Base-by-base conservation (phyloP, 2,329 filamentous ascomycete species). In the Colletotrichum euphorbiae region DNA sequence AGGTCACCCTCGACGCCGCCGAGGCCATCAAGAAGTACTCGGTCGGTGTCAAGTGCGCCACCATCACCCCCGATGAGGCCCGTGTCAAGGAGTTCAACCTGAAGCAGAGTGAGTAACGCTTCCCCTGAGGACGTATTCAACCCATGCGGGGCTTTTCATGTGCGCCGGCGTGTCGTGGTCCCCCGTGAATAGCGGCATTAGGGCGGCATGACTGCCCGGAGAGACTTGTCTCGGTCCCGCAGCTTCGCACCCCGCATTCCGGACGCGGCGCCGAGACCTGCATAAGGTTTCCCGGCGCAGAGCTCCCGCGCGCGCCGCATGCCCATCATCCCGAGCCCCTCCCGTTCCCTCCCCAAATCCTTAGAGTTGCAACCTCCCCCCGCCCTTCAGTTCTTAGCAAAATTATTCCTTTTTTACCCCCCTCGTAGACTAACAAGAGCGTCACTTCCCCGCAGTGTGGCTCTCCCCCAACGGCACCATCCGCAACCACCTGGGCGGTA, bases 11-110 rank as follows among this genome's bases (percentile, higher is more conserved):
- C 74, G 96, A 98, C 78, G 93, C 95, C 62, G 96, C 96, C 63
- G 93, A 97, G 84, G 96, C 96, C 48, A 98, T 98, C 85, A 94
- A 97, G 89, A 97, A 98, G 87, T 98, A 98, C 87, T 93, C 91
- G 69, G 96, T 99, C 62, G 96, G 95, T 81, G 93, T 99, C 85
- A 99, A 99, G 88, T 99, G 96, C 82, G 96, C 96, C 73, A 99
- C 96, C 80, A 99, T 99, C 84, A 99, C 96, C 48, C 96, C 96
- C 43, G 96, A 99, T 80, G 96, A 99, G 88, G 91, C 90, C 72
- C 91, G 96, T 79, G 95, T 99, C 33, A 88, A 98, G 86, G 96
- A 98, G 83, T 99, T 98, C 83, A 94, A 98, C 80, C 89, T 99
- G 75, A 99, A 98, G 92, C 91, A 98, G 86, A 98, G 92, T 94